Evolutionary conservation across 331 rosid genomes (phyloP), one percentile per base, ranked within the genome.

Genomic region (Cydonia oblonga): DNA sequence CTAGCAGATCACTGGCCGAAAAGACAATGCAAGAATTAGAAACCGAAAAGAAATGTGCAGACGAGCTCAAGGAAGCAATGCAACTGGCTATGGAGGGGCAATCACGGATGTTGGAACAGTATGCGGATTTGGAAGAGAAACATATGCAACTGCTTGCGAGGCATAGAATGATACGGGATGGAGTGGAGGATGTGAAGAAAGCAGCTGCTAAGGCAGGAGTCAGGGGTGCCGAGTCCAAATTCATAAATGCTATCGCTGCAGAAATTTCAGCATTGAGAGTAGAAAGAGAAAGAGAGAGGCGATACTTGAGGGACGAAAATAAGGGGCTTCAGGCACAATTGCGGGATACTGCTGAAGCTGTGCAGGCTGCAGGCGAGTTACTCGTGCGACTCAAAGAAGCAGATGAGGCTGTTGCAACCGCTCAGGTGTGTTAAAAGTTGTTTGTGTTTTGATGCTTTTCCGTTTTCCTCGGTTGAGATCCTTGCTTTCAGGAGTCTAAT

Each of bases 291-390:
- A 86, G 88, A 63, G 99, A 95, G 72, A 84, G 92, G 79, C 76
- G 93, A 57, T 84, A 91, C 70, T 74, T 91, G 20, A 81, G 96
- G 67, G 96, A 91, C 42, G 96, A 95, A 85, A 95, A 87, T 72
- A 91, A 89, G 80, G 97, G 99, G 69, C 96, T 95, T 76, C 96
- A 84, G 73, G 90, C 96, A 65, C 99, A 95, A 78, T 79, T 95
- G 84, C 89, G 89, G 81, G 97, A 95, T 78, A 95, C 99, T 62
- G 97, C 93, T 28, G 99, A 95, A 81, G 99, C 97, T 76, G 96
- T 95, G 71, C 97, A 95, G 84, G 99, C 99, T 78, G 99, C 99
- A 0, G 96, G 99, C 26, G 99, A 95, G 74, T 83, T 95, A 78
- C 99, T 95, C 65, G 86, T 90, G 75, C 90, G 96, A 75, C 96